Base-by-base conservation (phyloP, 176 grass and related monocot species). In the Chrysopogon serrulatus region DNA sequence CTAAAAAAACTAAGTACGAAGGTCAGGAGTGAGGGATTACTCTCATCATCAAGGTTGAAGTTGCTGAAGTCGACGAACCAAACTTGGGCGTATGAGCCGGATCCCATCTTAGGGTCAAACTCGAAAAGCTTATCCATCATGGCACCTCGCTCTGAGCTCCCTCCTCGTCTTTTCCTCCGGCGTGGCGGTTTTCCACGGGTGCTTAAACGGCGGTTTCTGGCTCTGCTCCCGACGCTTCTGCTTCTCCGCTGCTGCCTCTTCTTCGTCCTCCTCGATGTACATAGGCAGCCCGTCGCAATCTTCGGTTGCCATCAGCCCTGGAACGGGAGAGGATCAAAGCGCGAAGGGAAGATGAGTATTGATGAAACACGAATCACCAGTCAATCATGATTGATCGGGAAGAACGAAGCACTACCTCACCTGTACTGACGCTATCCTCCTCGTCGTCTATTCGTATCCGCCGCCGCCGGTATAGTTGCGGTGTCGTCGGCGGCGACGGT, bases 11-110 rank as follows among this genome's bases (percentile, higher is more conserved):
- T 1, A 49, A 49, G 47, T 15, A 19, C 1, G 47, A 32, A 53
- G 71, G 1, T 53, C 18, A 35, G 30, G 30, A 51, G 23, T 9
- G 32, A 57, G 48, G 49, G 21, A n/a, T 76, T 83, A 83, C 82
- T 83, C 57, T 83, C 82, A 65, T 75, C 71, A 47, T 83, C 81
- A 34, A 64, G 31, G 41, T 83, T 42, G 21, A 83, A 59, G 4
- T 5, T 77, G 64, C 0, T 24, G 83, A 56, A 30, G 35, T 70
- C 47, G 40, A 56, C 8, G 3, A 60, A 78, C 64, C 63, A 69
- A 56, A 59, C 21, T 31, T 28, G 73, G 26, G 7, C 77, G 83
- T 57, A 85, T 45, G 0, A 67, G 48, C 34, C 23, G 0, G 3
- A 15, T 8, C 73, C 48, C 26, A 39, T 26, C 63, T 85, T 85